Conservation (phyloP, 2,329 filamentous ascomycete genomes). For the Simplicillium sp. region DNA sequence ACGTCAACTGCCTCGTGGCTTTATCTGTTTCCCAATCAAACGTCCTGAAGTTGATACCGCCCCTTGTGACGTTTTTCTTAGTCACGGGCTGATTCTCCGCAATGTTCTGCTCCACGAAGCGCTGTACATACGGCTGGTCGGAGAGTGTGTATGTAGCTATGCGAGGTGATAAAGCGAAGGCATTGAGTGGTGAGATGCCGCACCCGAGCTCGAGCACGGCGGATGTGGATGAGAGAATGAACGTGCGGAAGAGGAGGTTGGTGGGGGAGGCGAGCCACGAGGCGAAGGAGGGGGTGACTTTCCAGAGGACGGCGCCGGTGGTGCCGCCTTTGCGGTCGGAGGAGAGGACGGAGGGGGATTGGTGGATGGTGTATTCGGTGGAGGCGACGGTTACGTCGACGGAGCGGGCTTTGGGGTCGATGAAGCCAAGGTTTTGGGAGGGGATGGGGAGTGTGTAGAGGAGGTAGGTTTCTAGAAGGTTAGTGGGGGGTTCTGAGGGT, state of each 20-base stretch:
- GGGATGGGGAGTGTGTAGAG: conserved; percentile 71
- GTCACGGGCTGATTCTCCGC: conserved; percentile 40
- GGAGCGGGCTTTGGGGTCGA: conserved; percentile 58
- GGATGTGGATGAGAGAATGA: conserved; percentile 42
- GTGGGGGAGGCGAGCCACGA: conserved; percentile 60
- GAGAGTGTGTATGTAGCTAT: conserved; percentile 66
- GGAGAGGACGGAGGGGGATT: conserved; percentile 74
- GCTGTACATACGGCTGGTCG: conserved; percentile 79
- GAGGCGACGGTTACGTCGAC: conserved; percentile 61
- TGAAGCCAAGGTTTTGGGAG: conserved; percentile 73
- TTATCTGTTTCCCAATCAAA: conserved; percentile 78
- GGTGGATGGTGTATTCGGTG: conserved; percentile 65
- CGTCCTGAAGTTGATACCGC: conserved; percentile 40
- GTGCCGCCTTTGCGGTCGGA: conserved; percentile 59
- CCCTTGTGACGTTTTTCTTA: conserved; percentile 14
- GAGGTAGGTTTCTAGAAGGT: conserved; percentile 66
- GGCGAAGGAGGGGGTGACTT: conserved; percentile 75
- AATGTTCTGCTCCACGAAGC: conserved; percentile 69
- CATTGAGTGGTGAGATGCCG: conserved; percentile 75
- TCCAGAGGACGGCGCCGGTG: conserved; percentile 71
- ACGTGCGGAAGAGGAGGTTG: conserved; percentile 50
- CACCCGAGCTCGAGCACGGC: conserved; percentile 76
- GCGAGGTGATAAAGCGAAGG: conserved; percentile 53
- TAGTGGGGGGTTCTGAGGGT: neutral
- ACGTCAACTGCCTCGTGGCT: conserved; percentile 33